Percentiles rank a stretch among this genome's conserved stretches.
These are phyloP conservation scores for Micractinium sp. DNA, from an alignment of 139 green algal species.

Conservation along the genomic window DNA sequence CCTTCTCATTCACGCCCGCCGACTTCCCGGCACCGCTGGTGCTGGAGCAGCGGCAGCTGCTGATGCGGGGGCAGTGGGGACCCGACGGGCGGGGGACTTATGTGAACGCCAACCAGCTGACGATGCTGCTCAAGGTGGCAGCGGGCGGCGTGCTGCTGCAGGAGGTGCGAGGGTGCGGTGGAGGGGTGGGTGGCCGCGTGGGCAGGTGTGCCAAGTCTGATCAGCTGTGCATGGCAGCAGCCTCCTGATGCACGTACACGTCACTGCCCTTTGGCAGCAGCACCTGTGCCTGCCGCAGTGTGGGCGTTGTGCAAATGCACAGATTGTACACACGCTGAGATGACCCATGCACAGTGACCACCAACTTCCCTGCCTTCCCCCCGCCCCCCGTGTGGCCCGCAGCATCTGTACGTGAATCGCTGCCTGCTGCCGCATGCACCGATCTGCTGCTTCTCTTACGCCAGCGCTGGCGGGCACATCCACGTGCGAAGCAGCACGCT, in stretches of 20 bases:
- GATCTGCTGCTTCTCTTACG: background rate
- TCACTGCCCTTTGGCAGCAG: background rate
- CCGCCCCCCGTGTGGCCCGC: background rate
- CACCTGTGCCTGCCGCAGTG: background rate
- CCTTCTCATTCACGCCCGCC: background rate
- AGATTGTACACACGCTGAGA: too few relatives aligned
- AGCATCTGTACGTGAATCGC: background rate
- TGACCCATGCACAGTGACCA: too few relatives aligned
- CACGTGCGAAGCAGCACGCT: background rate
- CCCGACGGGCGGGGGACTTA: background rate
- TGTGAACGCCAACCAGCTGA: background rate
- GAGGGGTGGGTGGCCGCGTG: background rate
- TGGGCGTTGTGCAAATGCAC: too few relatives aligned
- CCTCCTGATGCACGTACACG: too few relatives aligned
- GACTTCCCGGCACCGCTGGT: background rate
- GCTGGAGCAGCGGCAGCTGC: background rate
- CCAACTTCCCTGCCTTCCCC: background rate
- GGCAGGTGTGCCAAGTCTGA: background rate
- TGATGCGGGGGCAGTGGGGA: background rate
- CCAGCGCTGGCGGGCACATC: background rate
- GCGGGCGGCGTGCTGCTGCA: background rate
- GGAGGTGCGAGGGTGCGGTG: background rate
- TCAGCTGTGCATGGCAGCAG: too few relatives aligned
- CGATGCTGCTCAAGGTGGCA: background rate
- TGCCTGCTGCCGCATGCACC: background rate